phyloP scores from a whole-genome alignment of 2,329 filamentous ascomycete genomes.

The Apiospora rasikravindrae region DNA sequence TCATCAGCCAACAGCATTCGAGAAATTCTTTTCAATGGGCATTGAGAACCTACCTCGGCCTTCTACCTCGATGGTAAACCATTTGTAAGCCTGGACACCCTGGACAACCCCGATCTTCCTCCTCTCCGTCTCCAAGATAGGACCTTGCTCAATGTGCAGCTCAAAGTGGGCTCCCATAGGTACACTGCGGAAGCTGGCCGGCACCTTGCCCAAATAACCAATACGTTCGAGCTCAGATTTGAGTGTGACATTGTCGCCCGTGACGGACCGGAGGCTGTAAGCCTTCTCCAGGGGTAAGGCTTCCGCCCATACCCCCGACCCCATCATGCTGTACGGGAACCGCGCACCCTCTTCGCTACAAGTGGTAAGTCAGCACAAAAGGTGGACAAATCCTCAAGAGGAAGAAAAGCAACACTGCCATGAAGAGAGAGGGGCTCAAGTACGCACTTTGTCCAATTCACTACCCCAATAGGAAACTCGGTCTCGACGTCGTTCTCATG shows the following conservation, averaged over 20 bases:
- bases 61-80: constrained; percentile 70
- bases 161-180: constrained; percentile 82
- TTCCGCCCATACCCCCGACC: constrained; percentile 80
- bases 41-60: constrained; percentile 50
- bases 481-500: constrained; percentile 72
- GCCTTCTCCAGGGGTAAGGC: constrained; percentile 65
- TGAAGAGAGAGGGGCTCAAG: not conserved
- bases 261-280: constrained; percentile 66
- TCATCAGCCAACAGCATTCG: not conserved
- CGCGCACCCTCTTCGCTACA: constrained; percentile 78
- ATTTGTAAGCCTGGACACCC: constrained; percentile 77
- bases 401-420: not conserved
- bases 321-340: constrained; percentile 76
- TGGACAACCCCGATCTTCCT: constrained; percentile 73
- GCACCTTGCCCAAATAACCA: constrained; percentile 67
- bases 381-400: not conserved
- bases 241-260: constrained; percentile 65
- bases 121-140: constrained; percentile 68
- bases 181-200: constrained; percentile 59
- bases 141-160: constrained; percentile 85
- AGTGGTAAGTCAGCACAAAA: constrained; percentile 8
- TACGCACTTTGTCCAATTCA: constrained; percentile 74
- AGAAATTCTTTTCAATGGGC: not conserved
- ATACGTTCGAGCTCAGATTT: constrained; percentile 73
- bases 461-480: constrained; percentile 72